A percentile compares a stretch with the other conserved stretches of the same genome.
These are phyloP conservation scores for Puccinia coronata DNA, from an alignment of 1,284 basidiomycete genomes.

Conservation along the genomic window DNA sequence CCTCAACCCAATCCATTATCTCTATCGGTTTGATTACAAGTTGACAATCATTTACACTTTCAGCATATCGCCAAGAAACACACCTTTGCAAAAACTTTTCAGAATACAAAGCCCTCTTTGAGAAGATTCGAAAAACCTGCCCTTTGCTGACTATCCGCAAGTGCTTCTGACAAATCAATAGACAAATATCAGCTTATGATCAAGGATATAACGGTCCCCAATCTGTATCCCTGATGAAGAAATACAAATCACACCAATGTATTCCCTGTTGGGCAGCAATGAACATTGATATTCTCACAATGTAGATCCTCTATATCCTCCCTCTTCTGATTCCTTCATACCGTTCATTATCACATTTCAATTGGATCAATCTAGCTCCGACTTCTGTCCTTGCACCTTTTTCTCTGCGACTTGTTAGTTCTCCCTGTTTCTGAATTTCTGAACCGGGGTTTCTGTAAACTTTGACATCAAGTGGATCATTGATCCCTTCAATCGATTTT, in stretches of 20 bases:
- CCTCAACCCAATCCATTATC: background rate
- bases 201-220: slow-evolving; percentile 12
- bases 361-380: background rate
- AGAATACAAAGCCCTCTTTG: background rate
- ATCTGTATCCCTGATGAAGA: background rate
- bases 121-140: background rate
- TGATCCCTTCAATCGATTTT: too few species aligned
- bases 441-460: too few species aligned
- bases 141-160: background rate
- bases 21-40: background rate
- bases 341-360: background rate
- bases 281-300: background rate
- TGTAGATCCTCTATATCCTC: background rate
- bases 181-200: slow-evolving; percentile 7
- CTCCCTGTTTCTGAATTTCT: too few species aligned
- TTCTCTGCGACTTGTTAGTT: too few species aligned
- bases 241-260: slow-evolving; percentile 17
- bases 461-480: too few species aligned
- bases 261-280: slow-evolving; percentile 10
- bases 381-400: too few species aligned
- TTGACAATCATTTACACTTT: background rate
- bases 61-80: background rate
- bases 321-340: background rate
- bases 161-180: background rate
- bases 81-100: background rate